Percentiles rank a stretch among this genome's conserved stretches.
These are phyloP conservation scores for Clonostachys byssicola DNA, from an alignment of 2,329 filamentous ascomycete species.

Conservation along the genomic window DNA sequence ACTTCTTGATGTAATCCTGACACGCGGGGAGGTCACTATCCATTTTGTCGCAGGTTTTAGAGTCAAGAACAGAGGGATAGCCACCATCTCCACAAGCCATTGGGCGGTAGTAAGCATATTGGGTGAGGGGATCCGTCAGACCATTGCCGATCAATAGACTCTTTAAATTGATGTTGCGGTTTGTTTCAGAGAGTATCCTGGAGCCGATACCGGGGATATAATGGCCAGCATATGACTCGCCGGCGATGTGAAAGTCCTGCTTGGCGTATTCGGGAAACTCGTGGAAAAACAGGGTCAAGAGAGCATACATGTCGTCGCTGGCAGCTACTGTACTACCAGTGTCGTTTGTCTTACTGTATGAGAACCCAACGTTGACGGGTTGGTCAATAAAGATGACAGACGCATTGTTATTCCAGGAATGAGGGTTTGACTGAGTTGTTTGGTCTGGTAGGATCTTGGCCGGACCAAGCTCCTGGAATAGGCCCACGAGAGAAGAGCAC, in stretches of 20 bases:
- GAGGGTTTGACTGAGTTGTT: slow-evolving; percentile 78
- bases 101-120: slow-evolving; percentile 93
- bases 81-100: slow-evolving; percentile 98
- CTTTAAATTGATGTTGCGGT: slow-evolving; percentile 96
- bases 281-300: slow-evolving; percentile 97
- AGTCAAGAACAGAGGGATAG: slow-evolving; percentile 79
- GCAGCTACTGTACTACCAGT: slow-evolving; percentile 36
- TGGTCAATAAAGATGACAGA: slow-evolving; percentile 99
- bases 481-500: slow-evolving; percentile 91
- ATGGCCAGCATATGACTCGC: slow-evolving; percentile 92
- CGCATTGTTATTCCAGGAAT: slow-evolving; percentile 94
- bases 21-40: slow-evolving; percentile 88
- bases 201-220: slow-evolving; percentile 91
- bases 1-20: slow-evolving; percentile 80
- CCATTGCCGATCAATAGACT: slow-evolving; percentile 95
- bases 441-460: slow-evolving; percentile 50
- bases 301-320: slow-evolving; percentile 95
- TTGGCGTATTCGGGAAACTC: slow-evolving; percentile 93
- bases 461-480: slow-evolving; percentile 96
- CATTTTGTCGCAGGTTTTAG: slow-evolving; percentile 79
- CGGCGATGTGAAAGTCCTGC: slow-evolving; percentile 97
- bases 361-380: slow-evolving; percentile 97
- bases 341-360: slow-evolving; percentile 93
- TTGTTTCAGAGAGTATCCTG: slow-evolving; percentile 73
- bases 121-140: slow-evolving; percentile 86